phyloP scores from a whole-genome alignment of 768 basidiomycete species.

The Daedalea quercina region DNA sequence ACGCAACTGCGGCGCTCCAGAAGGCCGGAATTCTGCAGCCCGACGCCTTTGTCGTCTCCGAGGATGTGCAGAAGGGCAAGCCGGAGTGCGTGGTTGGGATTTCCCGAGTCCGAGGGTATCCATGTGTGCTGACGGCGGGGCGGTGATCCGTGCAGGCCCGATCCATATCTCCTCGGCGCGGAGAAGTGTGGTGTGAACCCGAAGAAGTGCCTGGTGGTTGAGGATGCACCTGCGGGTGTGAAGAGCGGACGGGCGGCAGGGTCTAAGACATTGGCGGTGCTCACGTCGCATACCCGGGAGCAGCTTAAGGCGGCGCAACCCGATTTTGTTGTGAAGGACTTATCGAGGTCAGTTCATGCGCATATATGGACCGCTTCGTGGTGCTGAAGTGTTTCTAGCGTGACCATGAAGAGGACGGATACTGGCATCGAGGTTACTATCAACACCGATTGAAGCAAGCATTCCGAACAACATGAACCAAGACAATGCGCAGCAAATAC shows the following conservation, averaged over 20 bases:
- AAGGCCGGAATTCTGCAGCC: conserved; percentile 63
- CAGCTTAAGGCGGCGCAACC: conserved; percentile 59
- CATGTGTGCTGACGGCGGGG: background rate
- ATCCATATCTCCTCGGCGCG: conserved; percentile 88
- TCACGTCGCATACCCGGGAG: conserved; percentile 72
- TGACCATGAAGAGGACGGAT: conserved; percentile 24
- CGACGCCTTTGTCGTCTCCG: conserved; percentile 73
- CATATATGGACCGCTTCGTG: background rate
- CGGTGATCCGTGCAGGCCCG: conserved; percentile 43
- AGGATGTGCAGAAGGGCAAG: conserved; percentile 79
- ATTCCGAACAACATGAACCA: too few relatives aligned
- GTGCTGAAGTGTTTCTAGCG: conserved; percentile 11
- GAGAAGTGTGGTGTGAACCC: conserved; percentile 58
- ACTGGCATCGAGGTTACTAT: conserved; percentile 43
- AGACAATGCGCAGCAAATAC: background rate
- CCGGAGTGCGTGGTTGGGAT: conserved; percentile 60
- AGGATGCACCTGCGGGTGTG: conserved; percentile 88
- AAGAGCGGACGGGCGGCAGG: conserved; percentile 76
- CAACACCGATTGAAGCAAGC: conserved; percentile 19
- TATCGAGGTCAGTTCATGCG: conserved; percentile 49
- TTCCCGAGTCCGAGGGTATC: background rate
- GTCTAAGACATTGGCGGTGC: conserved; percentile 74
- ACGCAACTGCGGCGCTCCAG: conserved; percentile 66
- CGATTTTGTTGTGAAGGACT: conserved; percentile 64
- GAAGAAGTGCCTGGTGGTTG: conserved; percentile 76